Percentiles rank a stretch among this genome's conserved stretches.
Conservation (phyloP, 2,329 filamentous ascomycete genomes). For the Iodosphaeria phyllophila region DNA sequence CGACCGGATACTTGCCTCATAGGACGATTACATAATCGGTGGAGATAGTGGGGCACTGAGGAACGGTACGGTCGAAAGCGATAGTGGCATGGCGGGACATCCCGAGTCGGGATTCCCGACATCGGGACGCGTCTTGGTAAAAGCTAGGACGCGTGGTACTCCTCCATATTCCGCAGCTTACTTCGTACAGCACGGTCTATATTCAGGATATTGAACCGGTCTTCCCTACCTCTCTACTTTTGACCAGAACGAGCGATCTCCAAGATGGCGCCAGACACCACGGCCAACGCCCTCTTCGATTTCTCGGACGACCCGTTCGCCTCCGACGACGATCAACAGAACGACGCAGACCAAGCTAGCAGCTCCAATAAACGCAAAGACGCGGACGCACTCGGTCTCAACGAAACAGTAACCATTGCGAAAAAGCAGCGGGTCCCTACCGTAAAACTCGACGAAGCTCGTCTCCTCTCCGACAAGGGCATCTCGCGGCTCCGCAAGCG, state of each 20-base stretch:
- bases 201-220: background rate
- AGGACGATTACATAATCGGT: no score
- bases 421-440: constrained; percentile 54
- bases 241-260: background rate
- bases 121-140: no score
- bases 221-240: background rate
- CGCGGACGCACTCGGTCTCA: constrained; percentile 49
- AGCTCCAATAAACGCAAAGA: constrained; percentile 28
- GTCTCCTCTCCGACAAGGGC: constrained; percentile 65
- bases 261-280: constrained; percentile 11
- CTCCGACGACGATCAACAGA: constrained; percentile 21
- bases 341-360: constrained; percentile 8
- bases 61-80: no score
- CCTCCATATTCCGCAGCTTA: no score
- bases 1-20: no score
- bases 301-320: constrained; percentile 34
- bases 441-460: constrained; percentile 75
- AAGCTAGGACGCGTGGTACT: no score
- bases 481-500: constrained; percentile 65
- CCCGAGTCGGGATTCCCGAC: no score
- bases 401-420: constrained; percentile 67
- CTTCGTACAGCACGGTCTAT: no score
- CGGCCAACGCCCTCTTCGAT: constrained; percentile 28
- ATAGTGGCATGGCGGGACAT: no score
- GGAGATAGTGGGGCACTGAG: no score